phyloP scores from a whole-genome alignment of 768 basidiomycete genomes.

The Dacryopinax primogenitus region DNA sequence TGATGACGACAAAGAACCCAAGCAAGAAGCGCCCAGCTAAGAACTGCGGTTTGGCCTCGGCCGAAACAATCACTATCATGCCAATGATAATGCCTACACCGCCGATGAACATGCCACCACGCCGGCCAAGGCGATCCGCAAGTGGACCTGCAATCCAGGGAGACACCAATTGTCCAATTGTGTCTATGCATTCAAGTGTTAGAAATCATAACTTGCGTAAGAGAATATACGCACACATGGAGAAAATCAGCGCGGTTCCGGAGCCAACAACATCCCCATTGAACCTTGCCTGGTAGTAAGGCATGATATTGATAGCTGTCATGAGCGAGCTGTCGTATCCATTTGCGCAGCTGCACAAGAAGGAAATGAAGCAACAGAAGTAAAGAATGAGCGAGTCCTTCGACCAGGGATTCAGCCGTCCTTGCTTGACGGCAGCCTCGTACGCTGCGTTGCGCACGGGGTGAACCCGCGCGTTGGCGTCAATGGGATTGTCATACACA shows the following conservation, averaged over 20 bases:
- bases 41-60: slow-evolving; percentile 36
- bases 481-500: background rate
- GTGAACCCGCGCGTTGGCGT: background rate
- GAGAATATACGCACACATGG: slow-evolving; percentile 4
- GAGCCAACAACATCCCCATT: slow-evolving; percentile 5
- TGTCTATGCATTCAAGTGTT: slow-evolving; percentile 6
- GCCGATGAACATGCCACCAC: slow-evolving; percentile 26
- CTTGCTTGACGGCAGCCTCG: slow-evolving; percentile 20
- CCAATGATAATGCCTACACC: slow-evolving; percentile 25
- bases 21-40: slow-evolving; percentile 39
- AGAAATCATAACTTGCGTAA: background rate
- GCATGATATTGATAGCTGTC: slow-evolving; percentile 20
- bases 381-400: slow-evolving; percentile 22
- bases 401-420: slow-evolving; percentile 21
- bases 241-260: slow-evolving; percentile 13
- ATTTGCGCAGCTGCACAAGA: slow-evolving; percentile 24
- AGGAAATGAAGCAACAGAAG: slow-evolving; percentile 21
- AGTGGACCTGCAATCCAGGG: slow-evolving; percentile 25
- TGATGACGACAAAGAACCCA: slow-evolving; percentile 38
- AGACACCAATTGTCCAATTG: slow-evolving; percentile 23
- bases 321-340: slow-evolving; percentile 22
- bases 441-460: slow-evolving; percentile 24
- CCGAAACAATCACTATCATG: slow-evolving; percentile 35
- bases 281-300: slow-evolving; percentile 18
- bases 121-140: slow-evolving; percentile 25